Base-by-base conservation (phyloP, 192 early-diverging fungal genomes). In the Dissophora globulifera region DNA sequence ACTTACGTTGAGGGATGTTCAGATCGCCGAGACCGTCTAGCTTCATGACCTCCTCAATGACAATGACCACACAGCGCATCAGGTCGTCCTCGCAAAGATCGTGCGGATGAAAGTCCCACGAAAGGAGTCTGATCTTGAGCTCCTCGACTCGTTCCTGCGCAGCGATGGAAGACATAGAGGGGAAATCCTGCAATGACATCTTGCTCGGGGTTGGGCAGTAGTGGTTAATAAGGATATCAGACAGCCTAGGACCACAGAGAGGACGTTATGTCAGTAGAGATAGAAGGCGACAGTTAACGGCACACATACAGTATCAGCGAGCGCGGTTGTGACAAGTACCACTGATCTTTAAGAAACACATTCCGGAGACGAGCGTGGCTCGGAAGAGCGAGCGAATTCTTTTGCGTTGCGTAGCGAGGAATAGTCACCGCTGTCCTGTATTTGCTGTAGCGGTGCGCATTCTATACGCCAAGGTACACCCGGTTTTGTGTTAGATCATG, bases 61-160 rank as follows among this genome's bases (percentile, higher is more conserved):
- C 86, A 30, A 93, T 68, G 41, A 84, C 82, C 1, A 86, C 87
- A 58, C 87, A 88, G 52, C 88, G 87, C 56, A 93, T 82, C 50
- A 92, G 69, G 54, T 93, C 90, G 50, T 82, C 79, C 46, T 85
- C 79, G 25, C 72, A 66, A 25, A 90, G 75, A 50, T 88, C 86
- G 71, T 88, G 87, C n/a, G 92, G 90, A 67, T 80, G 82, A 70
- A 91, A 91, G 27, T 88, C 86, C 91, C 92, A 92, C 31, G 86
- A 86, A 17, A 84, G 74, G 2, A 93, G 62, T 59, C 79, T 79
- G 20, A 42, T 60, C 31, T 87, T 88, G n/a, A 93, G 83, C 38
- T 58, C 17, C 32, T 74, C 80, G 1, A 66, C 65, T 22, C 78
- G 57, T 35, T 80, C 74, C 40, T 66, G 50, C 16, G 69, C 81